phyloP scores from a whole-genome alignment of 805 yeast genomes.

The Myxozyma geophila region DNA sequence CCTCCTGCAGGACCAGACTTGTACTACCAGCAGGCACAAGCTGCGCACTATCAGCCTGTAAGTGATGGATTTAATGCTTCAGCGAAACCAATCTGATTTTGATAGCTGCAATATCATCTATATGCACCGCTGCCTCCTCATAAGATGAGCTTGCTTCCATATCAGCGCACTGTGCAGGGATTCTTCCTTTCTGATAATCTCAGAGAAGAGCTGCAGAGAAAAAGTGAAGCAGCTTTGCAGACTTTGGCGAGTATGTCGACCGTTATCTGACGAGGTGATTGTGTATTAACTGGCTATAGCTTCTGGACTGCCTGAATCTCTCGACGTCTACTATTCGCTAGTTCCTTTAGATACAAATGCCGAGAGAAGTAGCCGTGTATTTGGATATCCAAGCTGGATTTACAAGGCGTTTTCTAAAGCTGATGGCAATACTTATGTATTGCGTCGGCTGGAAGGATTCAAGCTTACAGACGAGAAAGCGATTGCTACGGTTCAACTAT shows the following conservation, averaged over 20 bases:
- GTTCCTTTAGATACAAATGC: constrained; percentile 72
- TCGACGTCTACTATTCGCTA: constrained; percentile 81
- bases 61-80: constrained; percentile 4
- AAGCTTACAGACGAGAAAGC: constrained; percentile 61
- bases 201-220: constrained; percentile 70
- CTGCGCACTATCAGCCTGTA: constrained; percentile 37
- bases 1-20: constrained; percentile 25
- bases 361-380: constrained; percentile 48
- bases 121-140: constrained; percentile 90
- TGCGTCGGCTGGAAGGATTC: constrained; percentile 71
- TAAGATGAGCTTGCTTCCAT: constrained; percentile 62
- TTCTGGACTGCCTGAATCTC: constrained; percentile 69
- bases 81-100: too few species aligned
- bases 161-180: constrained; percentile 70
- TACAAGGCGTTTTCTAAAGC: constrained; percentile 80
- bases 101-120: constrained; percentile 70
- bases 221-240: constrained; percentile 80
- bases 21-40: constrained; percentile 41
- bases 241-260: constrained; percentile 50
- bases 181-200: constrained; percentile 75
- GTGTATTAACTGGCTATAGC: constrained; percentile 41
- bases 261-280: neutral
- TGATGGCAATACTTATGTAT: constrained; percentile 77
- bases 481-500: constrained; percentile 63
- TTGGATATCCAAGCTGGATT: constrained; percentile 62